Conservation (phyloP, 768 basidiomycete genomes). For the Nidula microcarpa region DNA sequence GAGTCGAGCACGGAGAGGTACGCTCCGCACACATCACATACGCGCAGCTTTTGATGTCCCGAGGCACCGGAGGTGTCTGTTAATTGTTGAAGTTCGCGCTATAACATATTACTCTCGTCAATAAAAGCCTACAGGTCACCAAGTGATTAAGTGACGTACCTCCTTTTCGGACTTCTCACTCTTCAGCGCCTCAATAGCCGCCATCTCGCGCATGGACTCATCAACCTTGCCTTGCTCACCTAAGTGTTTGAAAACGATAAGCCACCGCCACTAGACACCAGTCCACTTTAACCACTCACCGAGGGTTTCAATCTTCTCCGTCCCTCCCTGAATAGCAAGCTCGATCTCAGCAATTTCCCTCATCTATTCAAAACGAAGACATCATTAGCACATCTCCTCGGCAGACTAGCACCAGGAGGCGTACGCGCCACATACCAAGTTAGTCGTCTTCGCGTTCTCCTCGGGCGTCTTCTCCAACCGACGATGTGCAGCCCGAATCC, state of each 20-base stretch:
- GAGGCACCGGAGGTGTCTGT: conserved; percentile 98
- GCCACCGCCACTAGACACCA: neutral
- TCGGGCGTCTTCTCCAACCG: conserved; percentile 99
- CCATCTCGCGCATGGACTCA: conserved; percentile 97
- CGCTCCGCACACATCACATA: conserved; percentile 99
- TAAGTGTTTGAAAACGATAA: conserved; percentile 18
- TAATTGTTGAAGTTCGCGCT: conserved; percentile 93
- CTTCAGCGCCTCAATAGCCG: conserved; percentile 96
- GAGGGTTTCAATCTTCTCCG: conserved; percentile 94
- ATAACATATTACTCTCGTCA: conserved; percentile 9
- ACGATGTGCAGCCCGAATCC: conserved; percentile 91
- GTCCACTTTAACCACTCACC: conserved; percentile 40
- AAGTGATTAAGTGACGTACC: conserved; percentile 37
- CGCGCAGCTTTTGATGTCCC: conserved; percentile 98
- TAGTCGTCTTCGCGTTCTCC: conserved; percentile 98
- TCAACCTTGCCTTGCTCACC: conserved; percentile 99
- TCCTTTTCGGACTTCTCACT: conserved; percentile 95
- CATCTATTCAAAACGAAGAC: conserved; percentile 55
- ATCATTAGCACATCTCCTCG: neutral
- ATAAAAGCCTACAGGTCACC: conserved; percentile 5
- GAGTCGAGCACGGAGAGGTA: conserved; percentile 98
- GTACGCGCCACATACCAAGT: conserved; percentile 55
- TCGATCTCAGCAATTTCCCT: conserved; percentile 99
- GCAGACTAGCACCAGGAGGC: neutral
- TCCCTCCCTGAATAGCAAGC: conserved; percentile 96